A percentile compares a stretch with the other conserved stretches of the same genome.
phyloP scores from a whole-genome alignment of 768 basidiomycete genomes.

The Naganishia antarctica region DNA sequence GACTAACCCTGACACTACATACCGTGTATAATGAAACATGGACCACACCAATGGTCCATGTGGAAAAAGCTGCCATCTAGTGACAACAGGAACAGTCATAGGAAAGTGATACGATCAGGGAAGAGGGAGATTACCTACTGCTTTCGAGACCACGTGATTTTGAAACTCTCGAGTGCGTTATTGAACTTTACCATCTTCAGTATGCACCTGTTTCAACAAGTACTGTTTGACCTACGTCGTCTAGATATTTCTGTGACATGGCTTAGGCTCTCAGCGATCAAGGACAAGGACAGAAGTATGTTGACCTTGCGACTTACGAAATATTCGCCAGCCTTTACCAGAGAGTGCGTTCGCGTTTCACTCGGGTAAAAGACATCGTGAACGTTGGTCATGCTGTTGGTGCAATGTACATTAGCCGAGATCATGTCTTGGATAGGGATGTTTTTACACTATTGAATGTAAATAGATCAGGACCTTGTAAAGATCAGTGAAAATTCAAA shows the following conservation, averaged over 20 bases:
- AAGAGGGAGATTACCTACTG: neutral
- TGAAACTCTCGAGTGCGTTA: constrained; percentile 27
- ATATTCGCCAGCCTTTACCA: constrained; percentile 43
- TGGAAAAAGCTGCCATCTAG: constrained; percentile 19
- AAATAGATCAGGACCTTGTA: constrained; percentile 6
- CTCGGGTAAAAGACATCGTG: constrained; percentile 46
- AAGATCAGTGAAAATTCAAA: neutral
- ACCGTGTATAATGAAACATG: constrained; percentile 27
- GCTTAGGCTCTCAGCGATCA: neutral
- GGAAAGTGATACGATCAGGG: neutral
- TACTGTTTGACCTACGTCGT: constrained; percentile 33
- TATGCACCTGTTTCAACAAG: neutral
- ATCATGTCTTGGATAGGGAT: too few relatives aligned
- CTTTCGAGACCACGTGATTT: constrained; percentile 22
- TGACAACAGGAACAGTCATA: neutral
- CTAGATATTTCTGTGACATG: constrained; percentile 38
- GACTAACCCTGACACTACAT: neutral
- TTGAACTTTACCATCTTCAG: constrained; percentile 18
- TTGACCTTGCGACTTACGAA: constrained; percentile 23
- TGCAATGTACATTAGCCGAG: neutral
- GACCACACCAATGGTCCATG: constrained; percentile 22
- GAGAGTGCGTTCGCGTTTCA: constrained; percentile 34
- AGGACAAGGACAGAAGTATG: neutral
- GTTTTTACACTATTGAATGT: constrained; percentile 6
- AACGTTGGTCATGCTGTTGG: constrained; percentile 44